Evolutionary conservation across 495 filamentous ascomycete genomes (phyloP).

Genomic region (Aspergillus cristatus): DNA sequence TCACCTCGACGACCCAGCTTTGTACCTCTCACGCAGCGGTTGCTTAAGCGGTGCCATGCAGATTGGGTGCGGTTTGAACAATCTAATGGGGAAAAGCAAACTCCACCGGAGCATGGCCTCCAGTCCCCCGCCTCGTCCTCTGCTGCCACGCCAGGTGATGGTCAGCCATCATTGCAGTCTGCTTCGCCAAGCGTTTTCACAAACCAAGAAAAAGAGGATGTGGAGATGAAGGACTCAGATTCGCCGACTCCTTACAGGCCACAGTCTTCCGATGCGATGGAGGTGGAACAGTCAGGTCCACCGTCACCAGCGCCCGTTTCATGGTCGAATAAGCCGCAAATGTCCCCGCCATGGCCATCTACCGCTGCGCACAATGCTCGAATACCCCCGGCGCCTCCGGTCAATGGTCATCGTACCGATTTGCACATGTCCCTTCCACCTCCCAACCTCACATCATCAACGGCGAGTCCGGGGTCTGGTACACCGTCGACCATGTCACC

Average conservation of each 20-base stretch:
- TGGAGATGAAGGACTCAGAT: slow-evolving; percentile 26
- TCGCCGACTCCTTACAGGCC: slow-evolving; percentile 4
- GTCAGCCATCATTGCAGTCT: too few relatives aligned
- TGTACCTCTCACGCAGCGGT: slow-evolving; percentile 32
- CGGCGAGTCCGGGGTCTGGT: slow-evolving; percentile 24
- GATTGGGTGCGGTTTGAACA: slow-evolving; percentile 32
- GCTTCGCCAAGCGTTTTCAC: too few relatives aligned
- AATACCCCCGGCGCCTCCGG: slow-evolving; percentile 14
- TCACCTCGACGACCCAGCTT: slow-evolving; percentile 15
- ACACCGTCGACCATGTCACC: slow-evolving; percentile 25
- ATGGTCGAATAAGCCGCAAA: slow-evolving; percentile 14
- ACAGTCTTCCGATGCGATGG: slow-evolving; percentile 1
- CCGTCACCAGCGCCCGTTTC: slow-evolving; percentile 5
- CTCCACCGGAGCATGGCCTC: too few relatives aligned
- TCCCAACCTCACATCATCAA: slow-evolving; percentile 12
- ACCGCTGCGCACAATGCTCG: slow-evolving; percentile 30
- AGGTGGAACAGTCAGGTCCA: neutral
- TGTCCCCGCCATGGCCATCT: slow-evolving; percentile 30
- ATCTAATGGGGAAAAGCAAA: neutral
- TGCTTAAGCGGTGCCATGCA: slow-evolving; percentile 35
- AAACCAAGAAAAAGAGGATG: slow-evolving; percentile 15
- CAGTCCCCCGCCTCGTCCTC: too few relatives aligned
- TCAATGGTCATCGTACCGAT: slow-evolving; percentile 18
- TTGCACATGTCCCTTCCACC: slow-evolving; percentile 35
- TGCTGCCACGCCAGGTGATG: too few relatives aligned